Percentiles rank a stretch among this genome's conserved stretches.
Conservation (phyloP, 345 rosid genomes). For the Pistacia vera region DNA sequence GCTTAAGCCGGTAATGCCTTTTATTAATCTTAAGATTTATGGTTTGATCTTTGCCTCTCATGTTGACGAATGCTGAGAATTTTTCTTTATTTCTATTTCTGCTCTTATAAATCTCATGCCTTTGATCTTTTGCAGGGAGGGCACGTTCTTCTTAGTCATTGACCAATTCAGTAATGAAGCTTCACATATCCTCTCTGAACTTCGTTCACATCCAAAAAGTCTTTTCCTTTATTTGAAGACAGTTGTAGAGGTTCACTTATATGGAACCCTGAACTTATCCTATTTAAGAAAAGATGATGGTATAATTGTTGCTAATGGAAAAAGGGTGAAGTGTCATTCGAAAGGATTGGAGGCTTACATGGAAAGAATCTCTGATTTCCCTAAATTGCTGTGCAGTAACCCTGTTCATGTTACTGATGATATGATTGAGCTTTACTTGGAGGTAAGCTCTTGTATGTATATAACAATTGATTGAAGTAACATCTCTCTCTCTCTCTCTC, state of each 20-base stretch:
- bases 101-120: constrained; percentile 18
- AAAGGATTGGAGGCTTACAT: constrained; percentile 56
- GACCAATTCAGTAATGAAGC: constrained; percentile 58
- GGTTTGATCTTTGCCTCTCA: constrained; percentile 6
- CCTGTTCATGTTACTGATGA: constrained; percentile 86
- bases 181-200: constrained; percentile 55
- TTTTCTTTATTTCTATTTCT: constrained; percentile 13
- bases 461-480: constrained; percentile 12
- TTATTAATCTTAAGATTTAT: constrained; percentile 14
- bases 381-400: constrained; percentile 68
- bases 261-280: constrained; percentile 77
- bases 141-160: constrained; percentile 70
- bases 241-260: constrained; percentile 79
- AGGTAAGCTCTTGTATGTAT: constrained; percentile 48
- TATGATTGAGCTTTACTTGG: constrained; percentile 91
- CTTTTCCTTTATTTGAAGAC: constrained; percentile 92
- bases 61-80: constrained; percentile 12
- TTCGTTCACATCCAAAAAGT: constrained; percentile 73
- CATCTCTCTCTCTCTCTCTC: constrained; percentile 10
- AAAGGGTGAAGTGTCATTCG: constrained; percentile 41
- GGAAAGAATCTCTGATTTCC: constrained; percentile 66
- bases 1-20: constrained; percentile 71
- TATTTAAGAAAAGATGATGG: constrained; percentile 46
- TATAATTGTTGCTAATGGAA: constrained; percentile 43
- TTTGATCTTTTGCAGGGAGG: constrained; percentile 64